These are phyloP conservation scores for Mangifera indica DNA, from an alignment of 345 rosid genomes.

Conservation along the genomic window DNA sequence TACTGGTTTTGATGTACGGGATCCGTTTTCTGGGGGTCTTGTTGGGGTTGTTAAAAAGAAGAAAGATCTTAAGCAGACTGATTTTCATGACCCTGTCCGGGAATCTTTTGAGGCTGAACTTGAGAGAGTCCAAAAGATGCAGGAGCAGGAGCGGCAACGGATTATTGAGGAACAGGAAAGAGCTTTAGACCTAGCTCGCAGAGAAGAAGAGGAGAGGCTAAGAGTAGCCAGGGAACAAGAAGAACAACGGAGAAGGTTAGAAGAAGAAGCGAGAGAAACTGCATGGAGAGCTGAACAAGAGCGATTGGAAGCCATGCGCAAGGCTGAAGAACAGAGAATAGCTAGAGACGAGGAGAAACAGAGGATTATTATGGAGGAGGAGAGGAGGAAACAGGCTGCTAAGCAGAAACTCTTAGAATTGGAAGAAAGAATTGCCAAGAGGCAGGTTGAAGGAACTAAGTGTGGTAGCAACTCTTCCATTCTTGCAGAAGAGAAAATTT, in stretches of 20 bases:
- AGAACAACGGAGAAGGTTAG: conserved; percentile 65
- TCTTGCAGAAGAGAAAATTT: conserved; percentile 48
- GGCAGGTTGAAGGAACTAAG: conserved; percentile 59
- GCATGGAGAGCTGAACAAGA: conserved; percentile 93
- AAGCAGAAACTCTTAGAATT: conserved; percentile 90
- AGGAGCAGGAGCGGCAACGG: conserved; percentile 81
- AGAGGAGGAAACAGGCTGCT: conserved; percentile 95
- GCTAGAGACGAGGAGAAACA: conserved; percentile 91
- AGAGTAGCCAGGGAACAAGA: conserved; percentile 78
- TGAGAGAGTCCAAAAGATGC: conserved; percentile 94
- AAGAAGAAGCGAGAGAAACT: conserved; percentile 88
- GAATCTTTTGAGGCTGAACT: conserved; percentile 99
- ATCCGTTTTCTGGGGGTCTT: conserved; percentile 64
- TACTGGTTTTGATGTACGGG: conserved; percentile 62
- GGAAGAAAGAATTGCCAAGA: conserved; percentile 89
- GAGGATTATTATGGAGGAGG: conserved; percentile 80
- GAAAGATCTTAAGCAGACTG: conserved; percentile 71
- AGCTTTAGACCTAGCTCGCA: conserved; percentile 72
- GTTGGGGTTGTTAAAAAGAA: conserved; percentile 77
- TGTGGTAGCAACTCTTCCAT: conserved; percentile 45
- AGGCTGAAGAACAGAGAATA: conserved; percentile 78
- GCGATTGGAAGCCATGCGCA: conserved; percentile 60
- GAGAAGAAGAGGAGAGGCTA: conserved; percentile 88
- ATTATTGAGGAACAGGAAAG: conserved; percentile 81
- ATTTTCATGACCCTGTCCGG: conserved; percentile 90